Evolutionary conservation across 768 basidiomycete genomes (phyloP), one percentile per base, ranked within the genome.

Genomic region (Candolleomyces aberdarensis): DNA sequence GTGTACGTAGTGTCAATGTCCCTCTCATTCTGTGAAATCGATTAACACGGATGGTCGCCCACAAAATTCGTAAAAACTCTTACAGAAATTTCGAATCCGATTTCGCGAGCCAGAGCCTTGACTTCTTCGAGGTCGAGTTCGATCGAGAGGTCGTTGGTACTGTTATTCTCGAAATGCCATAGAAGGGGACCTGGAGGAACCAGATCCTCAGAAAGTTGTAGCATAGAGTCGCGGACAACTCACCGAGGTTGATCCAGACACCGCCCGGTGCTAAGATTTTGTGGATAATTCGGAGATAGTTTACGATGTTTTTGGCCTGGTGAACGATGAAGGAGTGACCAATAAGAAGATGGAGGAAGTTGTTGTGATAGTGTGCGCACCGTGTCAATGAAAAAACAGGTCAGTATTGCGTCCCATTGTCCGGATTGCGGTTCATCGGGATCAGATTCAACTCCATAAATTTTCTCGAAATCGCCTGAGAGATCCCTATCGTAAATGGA

Each of bases 101-200:
- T 83, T 51, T 76, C 75, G 22, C 79, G 78, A 2, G 86, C 88
- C 6, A 98, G 80, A 0, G 73, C 72, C 69, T 94, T 96, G 41
- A 97, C 82, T 69, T 98, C 95, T 61, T 92, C 91, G n/a, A 98
- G 75, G 67, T 88, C 89, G 17, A 98, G 80, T 73, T 98, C 96
- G 40, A 98, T 81, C 1, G 92, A 94, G 0, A 86, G 81, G 64
- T 96, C 93, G 63, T 86, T 85, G 46, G 85, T 84, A 58, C 71
- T 80, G 69, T 92, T 94, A 73, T 96, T 96, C 69, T 98, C 96
- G 73, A 88, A 98, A 71, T 98, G 96, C 96, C 96, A 98, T n/a
- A 98, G 75, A 1, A 96, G 75, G 0, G 96, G 96, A 3, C 96
- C 95, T 89, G 43, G 3, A 44, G 32, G 20, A 49, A 6, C 22